Evolutionary conservation across 2,329 filamentous ascomycete species (phyloP), one percentile per base, ranked within the genome.

Genomic region (Geosmithia putterillii): DNA sequence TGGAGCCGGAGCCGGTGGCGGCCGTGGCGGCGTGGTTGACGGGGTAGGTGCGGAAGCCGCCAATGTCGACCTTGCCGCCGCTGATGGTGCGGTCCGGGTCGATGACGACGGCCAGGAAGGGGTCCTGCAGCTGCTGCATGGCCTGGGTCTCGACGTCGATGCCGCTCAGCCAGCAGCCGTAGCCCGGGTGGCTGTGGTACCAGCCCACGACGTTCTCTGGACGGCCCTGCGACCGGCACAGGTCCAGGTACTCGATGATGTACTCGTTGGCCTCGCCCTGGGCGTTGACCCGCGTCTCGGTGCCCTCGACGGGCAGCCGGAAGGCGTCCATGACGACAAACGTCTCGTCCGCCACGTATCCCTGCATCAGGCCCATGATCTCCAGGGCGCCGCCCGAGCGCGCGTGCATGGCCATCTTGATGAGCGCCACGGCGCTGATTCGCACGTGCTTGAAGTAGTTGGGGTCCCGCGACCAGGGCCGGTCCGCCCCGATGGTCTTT

Each of bases 321-420:
- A 96, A 92, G 21, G 89, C 87, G 57, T 98, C 92, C 1, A 89
- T 96, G 43, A 98, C 83, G 51, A 98, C 79, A 55, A 98, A 86
- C 1, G 85, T 76, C 54, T 94, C 82, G 37, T 81, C 79, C 50
- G 86, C 77, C 41, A 95, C 83, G 62, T 94, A 95, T 48, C 92
- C 92, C 58, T 94, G 85, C 92, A 98, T 98, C 53, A 98, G 64
- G 45, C 92, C 92, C 92, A 98, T 98, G 54, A 98, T 77, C 68
- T 98, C 92, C 51, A 96, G 75, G 22, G 78, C 79, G 45, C 92
- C 90, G 50, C 92, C 92, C 0, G 87, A 89, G n/a, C 92, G 85
- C 9, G 92, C 92, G 61, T 98, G 92, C 86, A 95, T 96, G 50
- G 94, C 87, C 92, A 98, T 98, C 68, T 98, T 98, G 53, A 96